Conservation (phyloP, 2,329 filamentous ascomycete species). For the Herpotrichia juniperi region DNA sequence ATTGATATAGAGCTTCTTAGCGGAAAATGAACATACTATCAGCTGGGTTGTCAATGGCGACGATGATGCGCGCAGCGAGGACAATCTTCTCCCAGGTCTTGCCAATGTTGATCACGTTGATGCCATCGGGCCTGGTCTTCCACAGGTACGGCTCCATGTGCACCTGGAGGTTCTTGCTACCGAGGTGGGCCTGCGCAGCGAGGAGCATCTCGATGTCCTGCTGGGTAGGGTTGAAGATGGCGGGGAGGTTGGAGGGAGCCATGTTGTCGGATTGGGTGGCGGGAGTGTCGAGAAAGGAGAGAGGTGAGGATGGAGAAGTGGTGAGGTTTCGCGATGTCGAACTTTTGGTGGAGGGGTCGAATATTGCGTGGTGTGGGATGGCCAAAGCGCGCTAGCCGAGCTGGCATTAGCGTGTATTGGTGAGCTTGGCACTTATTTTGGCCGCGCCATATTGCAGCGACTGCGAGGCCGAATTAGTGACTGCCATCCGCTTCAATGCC, state of each 20-base stretch:
- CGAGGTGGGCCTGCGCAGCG: conserved; percentile 93
- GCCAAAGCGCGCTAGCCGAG: conserved; percentile 20
- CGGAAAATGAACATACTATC: conserved; percentile 69
- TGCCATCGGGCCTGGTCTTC: conserved; percentile 98
- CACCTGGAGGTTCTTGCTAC: conserved; percentile 98
- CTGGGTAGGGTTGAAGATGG: conserved; percentile 94
- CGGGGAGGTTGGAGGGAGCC: conserved; percentile 92
- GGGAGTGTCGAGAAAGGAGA: conserved; percentile 25
- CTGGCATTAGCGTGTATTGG: conserved; percentile 10
- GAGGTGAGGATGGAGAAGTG: conserved; percentile 14
- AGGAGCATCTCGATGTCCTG: conserved; percentile 99
- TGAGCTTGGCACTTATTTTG: conserved; percentile 21
- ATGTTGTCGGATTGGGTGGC: conserved; percentile 67
- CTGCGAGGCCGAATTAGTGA: neutral
- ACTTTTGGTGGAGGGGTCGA: conserved; percentile 13
- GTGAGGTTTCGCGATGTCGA: conserved; percentile 21
- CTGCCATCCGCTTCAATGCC: conserved; percentile 46
- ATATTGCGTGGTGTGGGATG: conserved; percentile 17
- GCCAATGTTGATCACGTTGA: conserved; percentile 99
- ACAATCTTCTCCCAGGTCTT: conserved; percentile 99
- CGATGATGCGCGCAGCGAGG: conserved; percentile 97
- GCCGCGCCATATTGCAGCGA: conserved; percentile 2
- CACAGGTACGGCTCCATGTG: conserved; percentile 99
- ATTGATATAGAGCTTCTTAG: neutral
- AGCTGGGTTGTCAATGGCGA: conserved; percentile 98